A percentile compares a stretch with the other conserved stretches of the same genome.
phyloP scores from a whole-genome alignment of 2,329 filamentous ascomycete species.

The Lecanicillium sp. region DNA sequence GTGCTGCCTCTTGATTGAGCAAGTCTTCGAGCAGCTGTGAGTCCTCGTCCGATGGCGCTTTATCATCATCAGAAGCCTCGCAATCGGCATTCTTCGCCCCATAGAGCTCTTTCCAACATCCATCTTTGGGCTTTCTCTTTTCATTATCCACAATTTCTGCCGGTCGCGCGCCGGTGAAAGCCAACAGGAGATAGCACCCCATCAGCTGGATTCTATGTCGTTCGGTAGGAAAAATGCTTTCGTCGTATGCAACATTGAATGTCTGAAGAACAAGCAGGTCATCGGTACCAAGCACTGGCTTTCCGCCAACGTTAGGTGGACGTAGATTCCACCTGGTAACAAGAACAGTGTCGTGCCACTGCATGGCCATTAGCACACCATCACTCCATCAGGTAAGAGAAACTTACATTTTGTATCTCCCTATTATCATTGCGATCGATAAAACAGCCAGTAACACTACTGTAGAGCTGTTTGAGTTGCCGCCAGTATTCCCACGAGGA shows the following conservation, averaged over 20 bases:
- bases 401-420: conserved; percentile 18
- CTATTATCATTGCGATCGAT: conserved; percentile 17
- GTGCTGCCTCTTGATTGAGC: conserved; percentile 14
- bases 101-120: conserved; percentile 18
- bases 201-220: conserved; percentile 15
- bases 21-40: conserved; percentile 16
- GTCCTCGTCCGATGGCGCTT: conserved; percentile 11
- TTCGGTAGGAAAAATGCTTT: conserved; percentile 15
- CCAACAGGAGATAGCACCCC: conserved; percentile 19
- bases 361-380: conserved; percentile 6
- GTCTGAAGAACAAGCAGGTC: conserved; percentile 15
- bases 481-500: conserved; percentile 16
- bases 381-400: not conserved
- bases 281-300: conserved; percentile 16
- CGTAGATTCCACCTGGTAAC: conserved; percentile 16
- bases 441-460: conserved; percentile 14
- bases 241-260: conserved; percentile 23
- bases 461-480: conserved; percentile 19
- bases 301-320: conserved; percentile 15
- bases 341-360: conserved; percentile 15
- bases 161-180: conserved; percentile 18
- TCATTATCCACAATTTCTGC: conserved; percentile 21
- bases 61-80: not conserved
- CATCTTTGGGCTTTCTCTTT: conserved; percentile 17
- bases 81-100: conserved; percentile 14